Percentiles rank a stretch among this genome's conserved stretches.
Evolutionary conservation across 2,329 filamentous ascomycete genomes (phyloP).

Genomic region (Colletotrichum cereale): DNA sequence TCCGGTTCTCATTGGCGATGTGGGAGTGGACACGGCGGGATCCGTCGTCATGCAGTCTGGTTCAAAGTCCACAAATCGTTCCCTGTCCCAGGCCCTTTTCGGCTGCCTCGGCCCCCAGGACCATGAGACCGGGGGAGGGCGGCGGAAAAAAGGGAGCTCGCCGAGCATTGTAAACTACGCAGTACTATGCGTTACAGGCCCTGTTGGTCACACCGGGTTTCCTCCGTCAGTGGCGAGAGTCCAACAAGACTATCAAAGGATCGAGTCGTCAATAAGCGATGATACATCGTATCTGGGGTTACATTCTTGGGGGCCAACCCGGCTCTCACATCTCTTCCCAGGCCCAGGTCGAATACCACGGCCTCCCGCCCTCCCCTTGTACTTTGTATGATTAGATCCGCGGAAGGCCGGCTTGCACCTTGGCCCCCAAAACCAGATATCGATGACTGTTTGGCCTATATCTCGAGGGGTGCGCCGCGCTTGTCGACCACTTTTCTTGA

Average conservation of each 20-base stretch:
- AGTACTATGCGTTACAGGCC: background rate
- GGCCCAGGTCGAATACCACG: constrained; percentile 12
- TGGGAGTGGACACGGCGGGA: constrained; percentile 5
- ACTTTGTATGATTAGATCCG: constrained; percentile 26
- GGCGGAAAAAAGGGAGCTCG: too few species aligned
- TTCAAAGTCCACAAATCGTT: background rate
- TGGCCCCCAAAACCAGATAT: constrained; percentile 1
- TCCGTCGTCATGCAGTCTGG: background rate
- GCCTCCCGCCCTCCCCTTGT: constrained; percentile 17
- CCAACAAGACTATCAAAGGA: background rate
- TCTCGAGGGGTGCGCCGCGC: constrained; percentile 9
- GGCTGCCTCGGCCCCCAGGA: background rate
- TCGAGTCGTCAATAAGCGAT: background rate
- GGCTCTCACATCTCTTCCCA: constrained; percentile 26
- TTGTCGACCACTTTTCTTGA: background rate
- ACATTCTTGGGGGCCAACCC: constrained; percentile 30
- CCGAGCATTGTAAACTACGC: background rate
- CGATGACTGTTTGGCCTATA: constrained; percentile 14
- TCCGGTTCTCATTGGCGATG: background rate
- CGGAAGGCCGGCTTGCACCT: constrained; percentile 7
- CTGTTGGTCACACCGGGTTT: background rate
- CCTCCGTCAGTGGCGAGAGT: background rate
- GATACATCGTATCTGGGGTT: constrained; percentile 30
- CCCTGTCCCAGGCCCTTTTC: background rate
- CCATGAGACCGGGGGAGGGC: background rate